These are phyloP conservation scores for Hymenoscyphus salicellus DNA, from an alignment of 2,329 filamentous ascomycete genomes.

Conservation along the genomic window DNA sequence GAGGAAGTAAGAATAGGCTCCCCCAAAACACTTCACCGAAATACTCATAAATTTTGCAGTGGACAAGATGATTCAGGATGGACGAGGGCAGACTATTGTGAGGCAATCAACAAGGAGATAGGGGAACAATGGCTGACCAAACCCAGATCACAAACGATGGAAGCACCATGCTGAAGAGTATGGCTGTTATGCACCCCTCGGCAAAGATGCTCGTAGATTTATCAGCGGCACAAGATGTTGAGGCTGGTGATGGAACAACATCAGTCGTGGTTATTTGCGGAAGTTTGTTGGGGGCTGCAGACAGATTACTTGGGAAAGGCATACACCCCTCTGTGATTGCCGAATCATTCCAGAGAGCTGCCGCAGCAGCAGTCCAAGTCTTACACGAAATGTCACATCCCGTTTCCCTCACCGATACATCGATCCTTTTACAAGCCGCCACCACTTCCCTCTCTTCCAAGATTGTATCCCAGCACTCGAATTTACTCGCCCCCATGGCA, in stretches of 20 bases:
- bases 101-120: constrained; percentile 73
- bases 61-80: constrained; percentile 69
- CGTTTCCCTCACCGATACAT: constrained; percentile 81
- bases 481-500: constrained; percentile 92
- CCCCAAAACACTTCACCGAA: not conserved
- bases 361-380: constrained; percentile 80
- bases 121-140: constrained; percentile 73
- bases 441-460: constrained; percentile 97
- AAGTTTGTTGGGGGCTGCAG: constrained; percentile 88
- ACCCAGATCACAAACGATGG: constrained; percentile 89
- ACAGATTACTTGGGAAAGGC: constrained; percentile 84
- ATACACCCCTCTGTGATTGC: constrained; percentile 98
- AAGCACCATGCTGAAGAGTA: constrained; percentile 98
- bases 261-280: constrained; percentile 98
- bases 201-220: constrained; percentile 99
- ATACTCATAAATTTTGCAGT: constrained; percentile 18
- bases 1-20: constrained; percentile 56
- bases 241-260: constrained; percentile 96
- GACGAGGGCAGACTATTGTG: constrained; percentile 65
- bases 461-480: constrained; percentile 96
- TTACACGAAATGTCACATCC: constrained; percentile 95
- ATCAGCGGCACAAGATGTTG: constrained; percentile 94
- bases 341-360: constrained; percentile 93
- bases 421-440: constrained; percentile 90
- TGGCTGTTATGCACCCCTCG: constrained; percentile 99